phyloP scores from a whole-genome alignment of 768 basidiomycete species.

The Goffeauzyma gilvescens region DNA sequence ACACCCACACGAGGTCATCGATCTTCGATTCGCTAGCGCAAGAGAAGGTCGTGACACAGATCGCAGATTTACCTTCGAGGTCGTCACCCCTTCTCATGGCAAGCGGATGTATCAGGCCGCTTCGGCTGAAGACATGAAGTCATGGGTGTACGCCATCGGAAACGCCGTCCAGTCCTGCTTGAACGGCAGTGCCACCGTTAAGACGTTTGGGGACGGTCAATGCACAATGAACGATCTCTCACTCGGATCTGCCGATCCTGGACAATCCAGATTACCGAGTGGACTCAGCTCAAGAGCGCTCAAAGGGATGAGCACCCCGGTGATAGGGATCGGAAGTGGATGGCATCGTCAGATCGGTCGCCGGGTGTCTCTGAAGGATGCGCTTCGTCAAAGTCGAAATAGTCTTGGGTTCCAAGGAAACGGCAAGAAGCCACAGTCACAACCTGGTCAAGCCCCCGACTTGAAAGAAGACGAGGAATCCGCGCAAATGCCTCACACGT shows the following conservation, averaged over 20 bases:
- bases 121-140: constrained; percentile 28
- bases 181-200: constrained; percentile 30
- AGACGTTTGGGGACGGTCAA: too few species aligned
- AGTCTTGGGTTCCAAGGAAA: constrained; percentile 7
- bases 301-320: too few species aligned
- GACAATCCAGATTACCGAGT: too few species aligned
- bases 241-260: too few species aligned
- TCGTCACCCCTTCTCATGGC: constrained; percentile 28
- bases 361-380: constrained; percentile 8
- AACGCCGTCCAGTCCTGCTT: constrained; percentile 31
- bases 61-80: constrained; percentile 28
- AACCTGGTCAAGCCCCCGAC: background rate
- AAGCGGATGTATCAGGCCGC: constrained; percentile 29
- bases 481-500: background rate
- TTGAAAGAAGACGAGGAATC: background rate
- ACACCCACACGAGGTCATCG: constrained; percentile 22
- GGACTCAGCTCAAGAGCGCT: too few species aligned
- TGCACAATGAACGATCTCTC: too few species aligned
- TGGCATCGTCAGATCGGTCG: too few species aligned
- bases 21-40: constrained; percentile 30
- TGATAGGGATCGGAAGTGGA: too few species aligned
- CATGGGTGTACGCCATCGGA: constrained; percentile 30
- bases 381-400: constrained; percentile 2
- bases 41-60: constrained; percentile 30
- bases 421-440: background rate